Percentiles rank a stretch among this genome's conserved stretches.
Evolutionary conservation across 2,329 filamentous ascomycete species (phyloP).

Genomic region (Beauveria asiatica): DNA sequence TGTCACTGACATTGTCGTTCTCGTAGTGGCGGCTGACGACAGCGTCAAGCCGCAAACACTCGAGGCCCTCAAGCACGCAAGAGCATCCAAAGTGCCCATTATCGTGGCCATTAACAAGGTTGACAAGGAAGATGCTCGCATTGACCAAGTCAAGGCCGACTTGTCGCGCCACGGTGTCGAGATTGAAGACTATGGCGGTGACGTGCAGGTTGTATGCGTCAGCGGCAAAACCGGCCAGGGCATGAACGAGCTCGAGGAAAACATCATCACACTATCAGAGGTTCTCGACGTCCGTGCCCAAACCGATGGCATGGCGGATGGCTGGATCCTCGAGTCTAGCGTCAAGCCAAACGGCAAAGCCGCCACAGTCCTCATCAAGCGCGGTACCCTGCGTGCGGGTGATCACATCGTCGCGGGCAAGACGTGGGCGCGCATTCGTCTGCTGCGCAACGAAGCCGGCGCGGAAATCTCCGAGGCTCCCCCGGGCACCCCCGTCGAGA

Average conservation of each 20-base stretch:
- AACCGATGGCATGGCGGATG: constrained; percentile 67
- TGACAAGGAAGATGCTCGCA: constrained; percentile 74
- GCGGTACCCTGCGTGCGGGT: constrained; percentile 73
- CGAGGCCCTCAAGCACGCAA: constrained; percentile 91
- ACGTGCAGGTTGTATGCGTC: constrained; percentile 84
- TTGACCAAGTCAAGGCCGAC: constrained; percentile 82
- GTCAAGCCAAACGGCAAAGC: constrained; percentile 78
- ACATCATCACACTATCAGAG: constrained; percentile 75
- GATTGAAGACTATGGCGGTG: constrained; percentile 90
- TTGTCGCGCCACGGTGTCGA: constrained; percentile 76
- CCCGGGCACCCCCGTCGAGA: constrained; percentile 83
- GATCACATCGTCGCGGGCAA: constrained; percentile 81
- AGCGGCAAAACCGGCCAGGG: constrained; percentile 90
- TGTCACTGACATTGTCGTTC: constrained; percentile 91
- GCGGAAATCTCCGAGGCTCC: constrained; percentile 61
- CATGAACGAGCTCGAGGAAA: constrained; percentile 88
- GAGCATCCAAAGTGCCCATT: constrained; percentile 78
- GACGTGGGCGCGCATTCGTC: constrained; percentile 80
- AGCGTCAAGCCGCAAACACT: constrained; percentile 96
- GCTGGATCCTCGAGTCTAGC: constrained; percentile 87
- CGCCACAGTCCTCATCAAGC: constrained; percentile 80
- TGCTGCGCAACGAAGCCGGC: constrained; percentile 78
- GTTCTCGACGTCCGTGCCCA: constrained; percentile 86
- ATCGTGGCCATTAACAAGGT: constrained; percentile 98
- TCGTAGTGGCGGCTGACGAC: constrained; percentile 94